Base-by-base conservation (phyloP, 371 early-diverging fungal genomes). In the Syncephalastrum monosporum region DNA sequence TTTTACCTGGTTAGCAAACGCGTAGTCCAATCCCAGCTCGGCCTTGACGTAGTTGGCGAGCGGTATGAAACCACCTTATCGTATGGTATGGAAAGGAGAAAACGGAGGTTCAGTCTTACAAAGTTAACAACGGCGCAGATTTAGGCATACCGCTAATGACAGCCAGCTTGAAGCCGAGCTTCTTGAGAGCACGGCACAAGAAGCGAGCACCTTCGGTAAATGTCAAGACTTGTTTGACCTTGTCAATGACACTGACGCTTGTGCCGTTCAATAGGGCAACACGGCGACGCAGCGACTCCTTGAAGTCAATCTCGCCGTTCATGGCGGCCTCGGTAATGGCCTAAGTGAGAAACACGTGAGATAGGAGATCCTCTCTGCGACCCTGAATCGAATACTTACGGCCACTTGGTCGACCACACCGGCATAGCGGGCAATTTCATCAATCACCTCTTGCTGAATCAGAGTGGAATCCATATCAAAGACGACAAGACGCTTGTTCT, bases 381-480 rank as follows among this genome's bases (percentile, higher is more conserved):
- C 12, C 33, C 16, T 27, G 5, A 8, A 27, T 2, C 14, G 16
- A 10, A 6, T 38, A 73, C 84, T 68, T 85, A 90, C 95, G 17
- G 96, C 87, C 4, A 98, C 96, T 71, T 95, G 70, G 16, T 91
- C 88, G 41, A 93, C 91, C 19, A 97, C 93, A 48, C 97, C 97
- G 8, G 93, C 90, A 61, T 90, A 73, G 29, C 89, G 75, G 13
- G 97, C 99, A 72, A 98, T 91, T 76, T 97, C 98, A 71, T 98
- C 99, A 81, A 98, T 98, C 17, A 96, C 96, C 65, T 98, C 99
- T 70, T 97, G 96, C 67, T 92, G 91, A 64, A 98, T 98, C 55
- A 98, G 70, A 0, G 99, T 98, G 4, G 95, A 95, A 66, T 98
- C 99, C 97, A 98, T 97, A 76, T 98, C 99, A 78, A 98, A 97